A percentile compares a stretch with the other conserved stretches of the same genome.
Evolutionary conservation across 2,329 filamentous ascomycete species (phyloP).

Genomic region (Cryoendolithus antarcticus): DNA sequence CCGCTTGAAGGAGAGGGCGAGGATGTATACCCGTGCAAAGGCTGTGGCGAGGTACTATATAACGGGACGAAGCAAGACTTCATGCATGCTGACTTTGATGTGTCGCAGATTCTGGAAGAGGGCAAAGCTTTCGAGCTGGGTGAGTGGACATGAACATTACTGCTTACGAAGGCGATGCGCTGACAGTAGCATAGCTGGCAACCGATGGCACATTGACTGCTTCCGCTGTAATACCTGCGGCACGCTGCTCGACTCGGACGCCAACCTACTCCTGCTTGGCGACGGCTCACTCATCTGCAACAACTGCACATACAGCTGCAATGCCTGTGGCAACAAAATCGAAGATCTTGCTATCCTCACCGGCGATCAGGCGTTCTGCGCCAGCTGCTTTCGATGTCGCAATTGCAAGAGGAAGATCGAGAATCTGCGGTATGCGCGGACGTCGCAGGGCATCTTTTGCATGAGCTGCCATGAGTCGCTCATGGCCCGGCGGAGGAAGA

Average conservation of each 20-base stretch:
- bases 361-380: slow-evolving; percentile 94
- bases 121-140: slow-evolving; percentile 96
- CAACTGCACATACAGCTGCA: slow-evolving; percentile 98
- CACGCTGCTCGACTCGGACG: slow-evolving; percentile 93
- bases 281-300: slow-evolving; percentile 98
- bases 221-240: slow-evolving; percentile 95
- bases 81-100: slow-evolving; percentile 4
- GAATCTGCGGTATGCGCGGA: slow-evolving; percentile 92
- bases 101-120: slow-evolving; percentile 78
- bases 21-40: slow-evolving; percentile 74
- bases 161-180: slow-evolving; percentile 11
- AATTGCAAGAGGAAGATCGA: slow-evolving; percentile 99
- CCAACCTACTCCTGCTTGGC: slow-evolving; percentile 89
- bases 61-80: too few species aligned
- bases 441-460: slow-evolving; percentile 96
- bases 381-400: slow-evolving; percentile 89
- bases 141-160: slow-evolving; percentile 33
- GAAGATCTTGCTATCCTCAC: slow-evolving; percentile 96
- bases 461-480: slow-evolving; percentile 97
- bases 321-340: slow-evolving; percentile 91
- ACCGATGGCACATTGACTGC: slow-evolving; percentile 97
- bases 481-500: slow-evolving; percentile 85
- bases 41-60: slow-evolving; percentile 82
- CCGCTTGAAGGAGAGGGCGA: slow-evolving; percentile 71
- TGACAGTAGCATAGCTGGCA: slow-evolving; percentile 55